These are phyloP conservation scores for Hypoxylon sp. DNA, from an alignment of 2,329 filamentous ascomycete species.

Conservation along the genomic window DNA sequence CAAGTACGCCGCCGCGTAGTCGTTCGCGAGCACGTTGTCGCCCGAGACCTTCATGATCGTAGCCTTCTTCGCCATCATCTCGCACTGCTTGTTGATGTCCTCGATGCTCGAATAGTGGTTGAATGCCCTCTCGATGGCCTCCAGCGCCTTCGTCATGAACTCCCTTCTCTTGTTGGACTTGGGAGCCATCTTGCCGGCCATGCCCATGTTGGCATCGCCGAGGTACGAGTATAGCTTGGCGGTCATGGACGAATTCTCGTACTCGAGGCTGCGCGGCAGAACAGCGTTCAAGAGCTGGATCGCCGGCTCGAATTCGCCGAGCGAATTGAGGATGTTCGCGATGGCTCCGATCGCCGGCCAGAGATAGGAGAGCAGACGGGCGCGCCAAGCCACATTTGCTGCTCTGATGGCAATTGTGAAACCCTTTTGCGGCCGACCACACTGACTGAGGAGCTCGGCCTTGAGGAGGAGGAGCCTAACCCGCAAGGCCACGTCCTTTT, in stretches of 20 bases:
- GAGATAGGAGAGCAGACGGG: constrained; percentile 71
- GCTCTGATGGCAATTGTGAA: constrained; percentile 81
- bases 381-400: constrained; percentile 74
- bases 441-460: constrained; percentile 71
- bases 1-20: constrained; percentile 71
- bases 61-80: constrained; percentile 83
- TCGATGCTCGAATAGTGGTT: constrained; percentile 71
- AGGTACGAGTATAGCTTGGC: constrained; percentile 74
- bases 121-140: constrained; percentile 69
- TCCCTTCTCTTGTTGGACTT: constrained; percentile 59
- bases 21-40: constrained; percentile 69
- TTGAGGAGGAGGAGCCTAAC: constrained; percentile 78
- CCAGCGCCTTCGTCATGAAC: constrained; percentile 64
- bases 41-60: constrained; percentile 76
- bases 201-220: constrained; percentile 80
- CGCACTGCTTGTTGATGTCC: constrained; percentile 74
- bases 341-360: constrained; percentile 77
- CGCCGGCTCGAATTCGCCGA: constrained; percentile 75
- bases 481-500: constrained; percentile 67
- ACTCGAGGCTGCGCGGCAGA: constrained; percentile 80
- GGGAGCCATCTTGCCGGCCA: constrained; percentile 64
- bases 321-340: constrained; percentile 70
- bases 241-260: constrained; percentile 66
- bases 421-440: constrained; percentile 74
- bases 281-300: constrained; percentile 70